These are phyloP conservation scores for Circinella minor DNA, from an alignment of 371 early-diverging fungal genomes.

Conservation along the genomic window DNA sequence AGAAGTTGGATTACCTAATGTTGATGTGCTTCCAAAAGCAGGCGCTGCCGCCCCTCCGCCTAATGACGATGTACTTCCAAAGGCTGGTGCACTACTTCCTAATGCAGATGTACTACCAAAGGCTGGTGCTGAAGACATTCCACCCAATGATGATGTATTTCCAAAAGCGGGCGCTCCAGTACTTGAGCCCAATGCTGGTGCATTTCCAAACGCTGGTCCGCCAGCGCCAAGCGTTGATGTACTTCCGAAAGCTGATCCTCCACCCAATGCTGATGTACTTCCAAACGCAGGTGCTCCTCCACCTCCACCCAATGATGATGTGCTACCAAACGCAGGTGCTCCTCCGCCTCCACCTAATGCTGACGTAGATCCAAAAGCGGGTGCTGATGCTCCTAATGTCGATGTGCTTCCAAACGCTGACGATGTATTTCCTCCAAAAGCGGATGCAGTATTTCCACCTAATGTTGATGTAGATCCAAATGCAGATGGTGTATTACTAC, in stretches of 20 bases:
- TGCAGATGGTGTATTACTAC: conserved; percentile 11
- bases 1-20: conserved; percentile 12
- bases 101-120: conserved; percentile 24
- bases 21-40: conserved; percentile 29
- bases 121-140: conserved; percentile 16
- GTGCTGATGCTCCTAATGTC: neutral
- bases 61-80: conserved; percentile 19
- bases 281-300: conserved; percentile 12
- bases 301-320: conserved; percentile 14
- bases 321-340: conserved; percentile 27
- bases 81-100: conserved; percentile 21
- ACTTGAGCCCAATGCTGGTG: conserved; percentile 27
- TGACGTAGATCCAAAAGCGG: conserved; percentile 11
- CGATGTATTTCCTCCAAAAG: neutral
- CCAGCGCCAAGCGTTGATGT: neutral
- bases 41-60: conserved; percentile 18
- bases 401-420: neutral
- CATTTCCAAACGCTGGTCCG: conserved; percentile 28
- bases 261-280: conserved; percentile 2
- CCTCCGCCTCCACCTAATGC: conserved; percentile 10
- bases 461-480: conserved; percentile 14
- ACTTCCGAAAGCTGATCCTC: conserved; percentile 9
- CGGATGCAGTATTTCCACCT: conserved; percentile 15
- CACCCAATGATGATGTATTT: conserved; percentile 29
- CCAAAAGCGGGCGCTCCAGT: conserved; percentile 29